A percentile compares a stretch with the other conserved stretches of the same genome.
phyloP scores from a whole-genome alignment of 2,329 filamentous ascomycete species.

The Arthroderma sp. region DNA sequence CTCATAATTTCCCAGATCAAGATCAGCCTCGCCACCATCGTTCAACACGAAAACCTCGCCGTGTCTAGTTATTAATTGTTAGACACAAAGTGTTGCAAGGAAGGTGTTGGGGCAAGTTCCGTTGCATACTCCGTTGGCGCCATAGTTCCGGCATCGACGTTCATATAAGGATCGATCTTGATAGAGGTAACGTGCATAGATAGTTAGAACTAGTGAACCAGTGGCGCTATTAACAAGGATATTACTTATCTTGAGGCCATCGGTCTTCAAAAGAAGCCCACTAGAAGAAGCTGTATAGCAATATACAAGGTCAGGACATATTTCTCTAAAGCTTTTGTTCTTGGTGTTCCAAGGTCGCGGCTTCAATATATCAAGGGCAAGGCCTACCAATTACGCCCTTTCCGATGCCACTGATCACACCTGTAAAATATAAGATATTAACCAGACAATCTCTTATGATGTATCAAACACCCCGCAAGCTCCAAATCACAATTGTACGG shows the following conservation, averaged over 20 bases:
- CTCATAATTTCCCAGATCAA: constrained; percentile 67
- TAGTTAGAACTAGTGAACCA: constrained; percentile 18
- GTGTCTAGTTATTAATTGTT: constrained; percentile 42
- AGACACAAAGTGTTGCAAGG: background rate
- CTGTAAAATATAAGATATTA: constrained; percentile 16
- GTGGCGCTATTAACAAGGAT: background rate
- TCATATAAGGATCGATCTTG: constrained; percentile 64
- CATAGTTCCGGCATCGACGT: constrained; percentile 64
- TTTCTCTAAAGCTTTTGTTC: constrained; percentile 19
- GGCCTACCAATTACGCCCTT: constrained; percentile 55
- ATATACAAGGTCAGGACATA: constrained; percentile 15
- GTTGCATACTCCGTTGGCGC: constrained; percentile 47
- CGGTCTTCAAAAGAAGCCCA: constrained; percentile 65
- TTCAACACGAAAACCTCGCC: constrained; percentile 83
- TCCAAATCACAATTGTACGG: background rate
- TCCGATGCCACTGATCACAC: constrained; percentile 41
- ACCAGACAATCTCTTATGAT: constrained; percentile 1
- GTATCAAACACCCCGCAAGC: background rate
- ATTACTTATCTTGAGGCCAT: constrained; percentile 60
- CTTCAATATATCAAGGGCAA: constrained; percentile 4
- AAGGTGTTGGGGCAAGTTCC: background rate
- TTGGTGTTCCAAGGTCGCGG: constrained; percentile 14
- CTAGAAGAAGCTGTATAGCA: constrained; percentile 51
- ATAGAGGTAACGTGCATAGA: constrained; percentile 48
- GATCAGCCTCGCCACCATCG: constrained; percentile 66